phyloP scores from a whole-genome alignment of 164 flowering plant species.

The Nymphaea thermarum region DNA sequence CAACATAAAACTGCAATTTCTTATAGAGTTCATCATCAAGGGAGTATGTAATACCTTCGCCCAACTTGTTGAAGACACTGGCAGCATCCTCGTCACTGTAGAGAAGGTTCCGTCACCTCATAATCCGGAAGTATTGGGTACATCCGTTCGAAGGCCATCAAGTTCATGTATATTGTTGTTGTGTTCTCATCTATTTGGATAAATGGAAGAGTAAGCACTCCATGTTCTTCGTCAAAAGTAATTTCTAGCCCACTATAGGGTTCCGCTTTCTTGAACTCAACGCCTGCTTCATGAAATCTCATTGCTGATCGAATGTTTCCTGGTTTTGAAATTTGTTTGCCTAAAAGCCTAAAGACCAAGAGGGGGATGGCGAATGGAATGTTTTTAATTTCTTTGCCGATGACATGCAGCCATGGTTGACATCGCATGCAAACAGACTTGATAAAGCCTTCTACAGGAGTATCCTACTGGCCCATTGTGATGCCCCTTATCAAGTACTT shows the following conservation, averaged over 20 bases:
- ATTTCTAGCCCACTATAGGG: conserved; percentile 28
- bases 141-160: conserved; percentile 43
- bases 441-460: not conserved
- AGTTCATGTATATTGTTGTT: conserved; percentile 32
- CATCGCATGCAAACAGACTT: too few species aligned
- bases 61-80: conserved; percentile 34
- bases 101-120: conserved; percentile 14
- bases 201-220: conserved; percentile 33
- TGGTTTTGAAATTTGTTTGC: too few species aligned
- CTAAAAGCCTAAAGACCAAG: too few species aligned
- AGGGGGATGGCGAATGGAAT: too few species aligned
- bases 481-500: not conserved
- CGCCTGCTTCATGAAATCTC: conserved; percentile 45
- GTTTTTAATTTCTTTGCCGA: too few species aligned
- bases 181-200: conserved; percentile 34
- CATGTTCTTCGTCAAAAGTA: conserved; percentile 20
- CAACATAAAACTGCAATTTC: conserved; percentile 26
- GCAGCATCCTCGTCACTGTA: conserved; percentile 54
- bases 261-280: conserved; percentile 26
- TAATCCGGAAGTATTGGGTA: not conserved
- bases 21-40: conserved; percentile 26
- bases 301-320: conserved; percentile 9
- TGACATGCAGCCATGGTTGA: too few species aligned
- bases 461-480: too few species aligned
- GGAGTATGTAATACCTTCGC: conserved; percentile 33